Evolutionary conservation across 805 yeast genomes (phyloP).

Genomic region (Spencermartinsiella europaea): DNA sequence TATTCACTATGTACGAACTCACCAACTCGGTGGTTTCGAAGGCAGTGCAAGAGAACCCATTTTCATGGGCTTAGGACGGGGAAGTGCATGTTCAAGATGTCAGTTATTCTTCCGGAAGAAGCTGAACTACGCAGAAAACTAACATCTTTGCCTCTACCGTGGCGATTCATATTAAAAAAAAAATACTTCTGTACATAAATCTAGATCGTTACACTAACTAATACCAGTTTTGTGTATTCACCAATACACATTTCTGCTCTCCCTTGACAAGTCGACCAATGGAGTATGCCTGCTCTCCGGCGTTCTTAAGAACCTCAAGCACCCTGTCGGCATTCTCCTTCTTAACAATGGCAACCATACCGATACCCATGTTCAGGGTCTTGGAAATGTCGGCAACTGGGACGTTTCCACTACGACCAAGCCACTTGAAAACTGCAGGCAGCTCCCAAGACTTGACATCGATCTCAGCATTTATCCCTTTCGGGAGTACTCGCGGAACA

Average conservation of each 20-base stretch:
- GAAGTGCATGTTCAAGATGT: neutral
- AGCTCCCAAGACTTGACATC: conserved; percentile 79
- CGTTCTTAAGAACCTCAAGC: conserved; percentile 46
- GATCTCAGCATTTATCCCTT: conserved; percentile 68
- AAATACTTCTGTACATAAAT: neutral
- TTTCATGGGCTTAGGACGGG: conserved; percentile 26
- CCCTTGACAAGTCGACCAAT: conserved; percentile 56
- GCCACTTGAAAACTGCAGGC: conserved; percentile 90
- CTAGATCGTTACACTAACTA: conserved; percentile 11
- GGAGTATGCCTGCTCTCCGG: conserved; percentile 69
- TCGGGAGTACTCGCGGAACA: conserved; percentile 90
- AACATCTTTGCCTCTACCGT: neutral
- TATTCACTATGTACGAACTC: conserved; percentile 57
- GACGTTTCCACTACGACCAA: conserved; percentile 85
- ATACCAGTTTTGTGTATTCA: conserved; percentile 32
- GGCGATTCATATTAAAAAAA: neutral
- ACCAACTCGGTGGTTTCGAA: conserved; percentile 44
- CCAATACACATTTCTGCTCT: conserved; percentile 35
- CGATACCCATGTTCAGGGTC: conserved; percentile 94
- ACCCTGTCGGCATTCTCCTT: conserved; percentile 58
- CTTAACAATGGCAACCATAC: conserved; percentile 88
- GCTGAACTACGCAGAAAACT: neutral
- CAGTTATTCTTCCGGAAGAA: neutral
- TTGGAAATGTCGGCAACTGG: conserved; percentile 79
- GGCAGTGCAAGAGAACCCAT: conserved; percentile 37